phyloP scores from a whole-genome alignment of 768 basidiomycete species.

The Hemileccinum impolitum region DNA sequence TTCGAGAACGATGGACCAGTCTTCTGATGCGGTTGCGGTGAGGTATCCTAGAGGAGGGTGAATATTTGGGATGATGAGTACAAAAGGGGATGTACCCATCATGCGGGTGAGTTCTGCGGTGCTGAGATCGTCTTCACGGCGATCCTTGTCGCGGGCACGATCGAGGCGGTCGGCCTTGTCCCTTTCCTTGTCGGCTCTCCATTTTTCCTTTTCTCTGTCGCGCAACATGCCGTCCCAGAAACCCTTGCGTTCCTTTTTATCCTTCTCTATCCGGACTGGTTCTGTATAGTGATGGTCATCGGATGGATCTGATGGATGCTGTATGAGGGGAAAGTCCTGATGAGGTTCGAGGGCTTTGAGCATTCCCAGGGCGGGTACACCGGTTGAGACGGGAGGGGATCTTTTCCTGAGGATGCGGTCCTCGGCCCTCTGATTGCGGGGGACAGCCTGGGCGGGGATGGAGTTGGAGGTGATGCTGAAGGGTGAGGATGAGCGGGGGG shows the following conservation, averaged over 20 bases:
- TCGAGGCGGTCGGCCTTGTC: conserved; percentile 38
- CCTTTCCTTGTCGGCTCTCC: conserved; percentile 27
- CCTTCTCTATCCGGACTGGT: conserved; percentile 32
- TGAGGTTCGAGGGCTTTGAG: conserved; percentile 62
- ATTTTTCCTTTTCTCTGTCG: conserved; percentile 35
- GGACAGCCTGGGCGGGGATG: conserved; percentile 5
- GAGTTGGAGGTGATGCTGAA: conserved; percentile 35
- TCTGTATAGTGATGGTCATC: conserved; percentile 31
- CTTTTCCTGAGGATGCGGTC: conserved; percentile 28
- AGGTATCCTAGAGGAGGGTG: conserved; percentile 50
- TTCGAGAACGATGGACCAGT: conserved; percentile 78
- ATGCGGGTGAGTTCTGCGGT: conserved; percentile 60
- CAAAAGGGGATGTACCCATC: conserved; percentile 50
- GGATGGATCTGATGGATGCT: conserved; percentile 23
- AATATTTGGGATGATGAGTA: not conserved
- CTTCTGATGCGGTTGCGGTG: conserved; percentile 76
- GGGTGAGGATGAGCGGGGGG: conserved; percentile 44
- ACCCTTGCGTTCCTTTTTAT: conserved; percentile 51
- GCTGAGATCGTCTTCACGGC: conserved; percentile 42
- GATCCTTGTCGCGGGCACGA: conserved; percentile 27
- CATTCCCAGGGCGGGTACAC: conserved; percentile 48
- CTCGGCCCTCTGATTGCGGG: conserved; percentile 17
- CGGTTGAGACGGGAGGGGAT: conserved; percentile 28
- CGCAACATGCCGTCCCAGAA: conserved; percentile 48
- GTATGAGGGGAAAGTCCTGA: conserved; percentile 16